Conservation (phyloP, 805 yeast species). For the Metschnikowia sp. region DNA sequence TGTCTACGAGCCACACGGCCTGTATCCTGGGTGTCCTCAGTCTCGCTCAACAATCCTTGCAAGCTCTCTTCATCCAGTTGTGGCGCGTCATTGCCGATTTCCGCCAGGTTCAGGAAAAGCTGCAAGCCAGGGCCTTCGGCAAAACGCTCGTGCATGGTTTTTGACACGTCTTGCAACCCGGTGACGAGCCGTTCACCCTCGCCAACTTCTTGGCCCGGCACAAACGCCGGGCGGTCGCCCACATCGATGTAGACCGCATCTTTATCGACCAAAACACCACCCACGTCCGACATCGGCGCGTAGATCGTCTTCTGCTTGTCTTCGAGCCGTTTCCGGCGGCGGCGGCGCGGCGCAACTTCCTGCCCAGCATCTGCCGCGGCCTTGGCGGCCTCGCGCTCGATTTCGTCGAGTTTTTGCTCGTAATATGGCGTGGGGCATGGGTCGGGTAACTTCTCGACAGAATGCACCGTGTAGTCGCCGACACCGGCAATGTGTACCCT, state of each 20-base stretch:
- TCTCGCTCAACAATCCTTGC: conserved; percentile 27
- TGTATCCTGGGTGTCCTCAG: conserved; percentile 37
- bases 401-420: conserved; percentile 80
- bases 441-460: conserved; percentile 88
- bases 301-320: conserved; percentile 91
- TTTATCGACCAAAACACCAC: conserved; percentile 94
- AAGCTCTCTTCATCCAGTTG: conserved; percentile 35
- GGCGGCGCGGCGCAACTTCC: conserved; percentile 48
- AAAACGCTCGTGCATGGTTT: conserved; percentile 54
- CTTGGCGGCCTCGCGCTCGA: conserved; percentile 70
- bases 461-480: conserved; percentile 77
- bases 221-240: conserved; percentile 55
- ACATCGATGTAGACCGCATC: conserved; percentile 96
- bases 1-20: conserved; percentile 68
- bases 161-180: conserved; percentile 67
- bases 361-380: conserved; percentile 62
- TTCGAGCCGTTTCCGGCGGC: conserved; percentile 83
- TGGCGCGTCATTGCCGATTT: conserved; percentile 25
- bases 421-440: conserved; percentile 98
- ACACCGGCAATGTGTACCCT: conserved; percentile 93
- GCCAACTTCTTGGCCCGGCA: conserved; percentile 65
- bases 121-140: conserved; percentile 68
- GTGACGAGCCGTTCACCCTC: conserved; percentile 86
- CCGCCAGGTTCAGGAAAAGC: conserved; percentile 63
- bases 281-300: conserved; percentile 99